Base-by-base conservation (phyloP, 1,139 yeast species). In the Nakaseomyces delphensis region DNA sequence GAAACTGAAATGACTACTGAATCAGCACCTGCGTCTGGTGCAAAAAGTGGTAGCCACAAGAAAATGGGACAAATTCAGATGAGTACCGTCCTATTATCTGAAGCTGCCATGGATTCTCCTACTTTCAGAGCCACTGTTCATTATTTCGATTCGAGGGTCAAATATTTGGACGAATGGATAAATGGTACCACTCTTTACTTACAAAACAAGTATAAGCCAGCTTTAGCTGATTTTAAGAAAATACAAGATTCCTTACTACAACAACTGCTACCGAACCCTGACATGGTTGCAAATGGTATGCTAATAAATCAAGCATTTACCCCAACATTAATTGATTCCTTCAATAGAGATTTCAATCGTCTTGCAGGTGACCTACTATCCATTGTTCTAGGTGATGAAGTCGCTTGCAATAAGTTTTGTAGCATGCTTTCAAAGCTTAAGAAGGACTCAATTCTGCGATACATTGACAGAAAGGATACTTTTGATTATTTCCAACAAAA, bases 51-150 rank as follows among this genome's bases (percentile, higher is more conserved):
- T 7, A 31, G 23, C 5, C 35, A 16, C 3, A n/a, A 21, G 10
- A 33, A 21, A 10, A 14, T 33, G 30, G 14, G 21, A 18, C 45
- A 47, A 33, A 42, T 73, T 41, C 77, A 78, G 49, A 67, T 87
- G 42, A 78, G 85, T 2, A 83, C 95, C 0, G 94, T 86, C 1
- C 71, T 77, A 15, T 74, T 86, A 55, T 86, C 86, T 56, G 98
- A 91, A 56, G 96, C 96, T 0, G 86, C 95, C 0, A 63, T 85
- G 43, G 97, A 91, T 62, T 79, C 95, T 3, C 97, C 97, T 2
- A 76, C 89, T 35, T 91, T 91, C 64, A 68, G 97, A 38, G 95
- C 97, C 0, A 72, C 81, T 3, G 70, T 74, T 32, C 81, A 83
- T 55, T 84, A 78, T 55, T 61, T 76, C 47, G 81, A 80, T 48